phyloP scores from a whole-genome alignment of 768 basidiomycete species.

The Boletus fagicola region DNA sequence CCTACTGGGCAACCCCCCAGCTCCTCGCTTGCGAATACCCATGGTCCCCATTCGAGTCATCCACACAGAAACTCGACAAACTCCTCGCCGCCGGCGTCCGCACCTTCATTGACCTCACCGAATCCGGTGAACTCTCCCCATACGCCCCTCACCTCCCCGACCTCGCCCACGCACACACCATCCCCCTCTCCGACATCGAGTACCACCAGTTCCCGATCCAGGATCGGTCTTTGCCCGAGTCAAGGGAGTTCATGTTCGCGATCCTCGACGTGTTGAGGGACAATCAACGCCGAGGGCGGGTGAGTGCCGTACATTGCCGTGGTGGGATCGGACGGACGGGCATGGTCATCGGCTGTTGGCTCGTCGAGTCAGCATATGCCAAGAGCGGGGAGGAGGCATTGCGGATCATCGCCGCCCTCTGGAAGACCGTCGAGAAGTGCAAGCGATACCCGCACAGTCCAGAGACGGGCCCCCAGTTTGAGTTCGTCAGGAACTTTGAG shows the following conservation, averaged over 20 bases:
- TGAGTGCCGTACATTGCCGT: constrained; percentile 74
- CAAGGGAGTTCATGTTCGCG: constrained; percentile 53
- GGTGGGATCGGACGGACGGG: constrained; percentile 74
- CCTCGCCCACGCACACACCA: constrained; percentile 54
- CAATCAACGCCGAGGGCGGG: constrained; percentile 56
- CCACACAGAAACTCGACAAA: constrained; percentile 69
- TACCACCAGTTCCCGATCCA: constrained; percentile 81
- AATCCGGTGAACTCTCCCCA: constrained; percentile 68
- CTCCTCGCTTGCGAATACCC: constrained; percentile 83
- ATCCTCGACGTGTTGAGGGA: constrained; percentile 60
- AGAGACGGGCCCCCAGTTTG: constrained; percentile 76
- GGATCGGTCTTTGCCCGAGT: constrained; percentile 66
- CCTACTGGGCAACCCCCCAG: constrained; percentile 75
- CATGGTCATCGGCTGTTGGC: constrained; percentile 70
- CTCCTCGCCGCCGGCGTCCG: constrained; percentile 70
- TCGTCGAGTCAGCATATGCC: constrained; percentile 64
- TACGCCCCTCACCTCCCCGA: constrained; percentile 56
- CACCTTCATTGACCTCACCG: constrained; percentile 85
- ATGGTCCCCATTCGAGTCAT: constrained; percentile 56
- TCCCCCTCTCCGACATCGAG: constrained; percentile 54
- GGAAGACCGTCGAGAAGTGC: constrained; percentile 78
- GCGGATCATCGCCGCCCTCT: constrained; percentile 61
- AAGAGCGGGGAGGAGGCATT: constrained; percentile 64
- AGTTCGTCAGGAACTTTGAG: constrained; percentile 65
- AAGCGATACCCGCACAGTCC: constrained; percentile 72